Evolutionary conservation across 2,329 filamentous ascomycete genomes (phyloP).

Genomic region (Exophiala xenobiotica): DNA sequence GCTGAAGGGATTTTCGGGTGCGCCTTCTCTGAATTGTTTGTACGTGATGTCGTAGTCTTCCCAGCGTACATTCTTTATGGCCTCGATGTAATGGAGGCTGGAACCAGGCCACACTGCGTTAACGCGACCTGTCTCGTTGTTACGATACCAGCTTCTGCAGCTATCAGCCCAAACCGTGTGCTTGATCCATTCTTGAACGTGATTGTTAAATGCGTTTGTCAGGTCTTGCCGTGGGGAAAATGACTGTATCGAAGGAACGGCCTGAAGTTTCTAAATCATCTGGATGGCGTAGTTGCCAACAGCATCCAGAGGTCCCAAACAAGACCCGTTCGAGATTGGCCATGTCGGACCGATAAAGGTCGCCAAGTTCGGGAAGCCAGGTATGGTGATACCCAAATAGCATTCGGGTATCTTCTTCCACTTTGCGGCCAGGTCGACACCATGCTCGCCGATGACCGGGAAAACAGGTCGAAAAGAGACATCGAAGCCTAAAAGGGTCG

Average conservation of each 20-base stretch:
- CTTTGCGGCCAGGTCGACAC: conserved; percentile 43
- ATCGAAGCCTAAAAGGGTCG: no score
- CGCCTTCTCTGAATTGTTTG: no score
- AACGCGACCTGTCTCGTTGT: conserved; percentile 46
- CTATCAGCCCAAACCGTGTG: conserved; percentile 49
- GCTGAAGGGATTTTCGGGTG: no score
- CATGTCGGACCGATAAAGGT: conserved; percentile 32
- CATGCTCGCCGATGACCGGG: conserved; percentile 38
- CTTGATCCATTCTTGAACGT: conserved; percentile 47
- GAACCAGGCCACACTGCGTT: conserved; percentile 52
- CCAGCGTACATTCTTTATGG: conserved; percentile 41
- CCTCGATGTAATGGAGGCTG: conserved; percentile 48
- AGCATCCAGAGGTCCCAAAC: conserved; percentile 42
- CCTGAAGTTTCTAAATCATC: conserved; percentile 40
- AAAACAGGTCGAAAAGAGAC: conserved; percentile 43
- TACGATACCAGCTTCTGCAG: conserved; percentile 43
- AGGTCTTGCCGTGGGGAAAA: conserved; percentile 36
- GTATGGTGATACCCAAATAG: conserved; percentile 29
- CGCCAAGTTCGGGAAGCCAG: conserved; percentile 29
- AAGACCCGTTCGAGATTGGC: conserved; percentile 47
- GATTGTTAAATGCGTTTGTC: conserved; percentile 37
- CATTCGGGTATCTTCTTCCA: conserved; percentile 38
- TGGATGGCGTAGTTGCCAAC: conserved; percentile 41
- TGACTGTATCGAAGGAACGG: conserved; percentile 44
- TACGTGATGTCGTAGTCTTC: conserved; percentile 47